Evolutionary conservation across 1,284 basidiomycete genomes (phyloP).

Genomic region (Leccinum griseonigrum): DNA sequence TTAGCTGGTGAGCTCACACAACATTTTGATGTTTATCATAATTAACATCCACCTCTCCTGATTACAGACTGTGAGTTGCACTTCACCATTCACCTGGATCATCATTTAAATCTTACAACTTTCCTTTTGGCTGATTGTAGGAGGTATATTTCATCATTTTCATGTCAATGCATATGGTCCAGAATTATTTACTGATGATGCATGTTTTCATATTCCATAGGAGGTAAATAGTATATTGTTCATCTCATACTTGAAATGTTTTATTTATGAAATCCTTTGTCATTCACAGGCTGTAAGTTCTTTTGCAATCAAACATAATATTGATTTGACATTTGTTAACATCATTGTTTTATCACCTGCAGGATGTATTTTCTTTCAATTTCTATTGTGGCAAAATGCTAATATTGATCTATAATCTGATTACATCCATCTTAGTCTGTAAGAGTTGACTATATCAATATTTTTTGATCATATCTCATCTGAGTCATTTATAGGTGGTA

Average conservation of each 20-base stretch:
- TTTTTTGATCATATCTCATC: not conserved
- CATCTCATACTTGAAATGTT: no score
- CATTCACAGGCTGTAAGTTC: not conserved
- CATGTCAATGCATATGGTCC: not conserved
- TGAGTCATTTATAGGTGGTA: not conserved
- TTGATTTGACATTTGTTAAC: not conserved
- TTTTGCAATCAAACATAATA: not conserved
- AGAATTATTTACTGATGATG: not conserved
- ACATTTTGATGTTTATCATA: no score
- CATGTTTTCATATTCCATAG: fast-evolving
- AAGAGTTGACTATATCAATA: not conserved
- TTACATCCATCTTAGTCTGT: not conserved
- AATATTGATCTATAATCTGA: not conserved
- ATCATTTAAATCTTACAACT: no score
- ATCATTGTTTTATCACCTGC: not conserved
- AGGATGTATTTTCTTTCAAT: not conserved
- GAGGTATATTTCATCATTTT: no score
- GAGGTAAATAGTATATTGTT: not conserved
- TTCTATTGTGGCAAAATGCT: not conserved
- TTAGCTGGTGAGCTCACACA: no score
- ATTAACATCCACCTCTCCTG: no score
- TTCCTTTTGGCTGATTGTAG: no score
- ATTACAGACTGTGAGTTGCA: no score
- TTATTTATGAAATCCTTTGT: no score
- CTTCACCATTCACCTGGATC: no score